These are phyloP conservation scores for Obelidium mucronatum DNA, from an alignment of 192 early-diverging fungal genomes.

Conservation along the genomic window DNA sequence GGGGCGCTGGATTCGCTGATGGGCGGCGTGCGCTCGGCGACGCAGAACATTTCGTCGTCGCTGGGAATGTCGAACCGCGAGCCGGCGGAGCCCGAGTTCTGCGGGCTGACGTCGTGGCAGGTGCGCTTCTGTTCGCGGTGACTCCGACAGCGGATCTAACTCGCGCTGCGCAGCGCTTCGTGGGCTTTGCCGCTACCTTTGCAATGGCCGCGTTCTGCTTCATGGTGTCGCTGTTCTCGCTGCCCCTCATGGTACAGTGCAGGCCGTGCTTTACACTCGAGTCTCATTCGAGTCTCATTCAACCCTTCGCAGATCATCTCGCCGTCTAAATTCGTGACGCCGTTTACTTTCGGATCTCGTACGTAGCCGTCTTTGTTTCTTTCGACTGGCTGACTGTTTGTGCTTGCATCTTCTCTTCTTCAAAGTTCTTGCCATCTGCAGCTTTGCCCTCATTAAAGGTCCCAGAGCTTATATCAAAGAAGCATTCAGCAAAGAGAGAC, in stretches of 20 bases:
- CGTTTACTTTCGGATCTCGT: slow-evolving; percentile 53
- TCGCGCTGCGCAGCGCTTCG: slow-evolving; percentile 32
- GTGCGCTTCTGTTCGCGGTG: slow-evolving; percentile 10
- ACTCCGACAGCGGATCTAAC: background rate
- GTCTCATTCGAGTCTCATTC: background rate
- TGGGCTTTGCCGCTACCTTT: slow-evolving; percentile 46
- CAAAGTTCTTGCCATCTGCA: slow-evolving; percentile 41
- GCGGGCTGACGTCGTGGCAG: slow-evolving; percentile 53
- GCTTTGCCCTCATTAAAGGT: slow-evolving; percentile 83
- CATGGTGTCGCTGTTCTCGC: slow-evolving; percentile 51
- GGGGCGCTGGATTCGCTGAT: slow-evolving; percentile 44
- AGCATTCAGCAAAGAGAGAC: slow-evolving; percentile 76
- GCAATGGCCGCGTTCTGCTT: slow-evolving; percentile 53
- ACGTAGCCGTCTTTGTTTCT: background rate
- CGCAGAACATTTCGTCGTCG: slow-evolving; percentile 47
- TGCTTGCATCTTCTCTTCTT: too few relatives aligned
- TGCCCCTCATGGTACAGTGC: slow-evolving; percentile 43
- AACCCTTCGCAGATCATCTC: slow-evolving; percentile 29
- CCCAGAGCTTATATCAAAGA: slow-evolving; percentile 82
- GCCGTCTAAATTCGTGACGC: slow-evolving; percentile 56
- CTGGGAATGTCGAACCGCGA: slow-evolving; percentile 35
- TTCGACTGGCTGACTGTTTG: background rate
- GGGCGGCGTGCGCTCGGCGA: slow-evolving; percentile 45
- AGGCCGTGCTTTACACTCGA: background rate
- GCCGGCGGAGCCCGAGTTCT: slow-evolving; percentile 49